Conservation (phyloP, 495 filamentous ascomycete genomes). For the Darksidea phi region DNA sequence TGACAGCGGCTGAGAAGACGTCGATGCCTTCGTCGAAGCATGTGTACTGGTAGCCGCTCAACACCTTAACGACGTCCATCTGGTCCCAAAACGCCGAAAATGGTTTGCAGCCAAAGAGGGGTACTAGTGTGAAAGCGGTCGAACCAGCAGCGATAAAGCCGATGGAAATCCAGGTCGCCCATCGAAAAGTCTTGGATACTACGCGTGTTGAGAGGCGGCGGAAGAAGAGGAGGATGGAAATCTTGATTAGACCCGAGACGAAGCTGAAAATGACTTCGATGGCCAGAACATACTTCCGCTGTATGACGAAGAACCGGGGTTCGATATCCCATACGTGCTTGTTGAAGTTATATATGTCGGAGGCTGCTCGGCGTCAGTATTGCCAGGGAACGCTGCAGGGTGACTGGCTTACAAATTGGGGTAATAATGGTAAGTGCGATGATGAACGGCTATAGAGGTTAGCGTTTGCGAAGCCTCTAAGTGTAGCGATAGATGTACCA, state of each 20-base stretch:
- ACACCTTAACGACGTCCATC: slow-evolving; percentile 14
- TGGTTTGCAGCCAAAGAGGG: slow-evolving; percentile 27
- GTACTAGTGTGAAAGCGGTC: slow-evolving; percentile 23
- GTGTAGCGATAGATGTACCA: slow-evolving; percentile 8
- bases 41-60: slow-evolving; percentile 18
- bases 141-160: slow-evolving; percentile 25
- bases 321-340: slow-evolving; percentile 30
- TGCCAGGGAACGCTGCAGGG: not conserved
- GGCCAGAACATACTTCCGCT: slow-evolving; percentile 18
- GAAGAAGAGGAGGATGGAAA: slow-evolving; percentile 33
- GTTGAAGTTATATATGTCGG: slow-evolving; percentile 26
- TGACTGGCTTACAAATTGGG: not conserved
- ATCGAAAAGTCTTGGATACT: slow-evolving; percentile 18
- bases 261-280: slow-evolving; percentile 27
- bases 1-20: slow-evolving; percentile 14
- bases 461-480: not conserved
- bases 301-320: slow-evolving; percentile 3
- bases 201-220: slow-evolving; percentile 23
- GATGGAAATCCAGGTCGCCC: slow-evolving; percentile 22
- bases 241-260: slow-evolving; percentile 12
- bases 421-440: slow-evolving; percentile 11
- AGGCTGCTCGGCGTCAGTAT: not conserved
- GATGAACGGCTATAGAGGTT: not conserved
- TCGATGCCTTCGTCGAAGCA: slow-evolving; percentile 33
- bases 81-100: slow-evolving; percentile 32